Conservation (phyloP, 805 yeast genomes). For the Pichia gijzeniarum region DNA sequence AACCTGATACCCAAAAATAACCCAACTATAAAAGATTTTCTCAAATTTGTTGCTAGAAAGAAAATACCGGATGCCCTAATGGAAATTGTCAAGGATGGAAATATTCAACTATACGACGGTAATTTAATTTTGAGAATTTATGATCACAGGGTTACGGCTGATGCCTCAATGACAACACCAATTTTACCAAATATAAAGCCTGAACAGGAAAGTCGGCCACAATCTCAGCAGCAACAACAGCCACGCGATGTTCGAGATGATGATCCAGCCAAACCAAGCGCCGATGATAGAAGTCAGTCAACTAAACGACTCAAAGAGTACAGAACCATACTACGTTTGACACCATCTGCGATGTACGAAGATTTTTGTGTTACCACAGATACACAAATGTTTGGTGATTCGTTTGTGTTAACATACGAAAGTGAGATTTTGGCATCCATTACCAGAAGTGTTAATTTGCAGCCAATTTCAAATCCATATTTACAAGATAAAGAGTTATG, state of each 20-base stretch:
- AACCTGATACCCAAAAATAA: constrained; percentile 78
- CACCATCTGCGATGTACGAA: constrained; percentile 73
- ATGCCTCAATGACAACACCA: constrained; percentile 14
- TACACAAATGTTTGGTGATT: constrained; percentile 69
- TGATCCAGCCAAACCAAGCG: background rate
- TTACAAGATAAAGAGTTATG: constrained; percentile 37
- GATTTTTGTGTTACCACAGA: constrained; percentile 84
- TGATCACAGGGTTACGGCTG: constrained; percentile 68
- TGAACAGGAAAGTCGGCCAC: background rate
- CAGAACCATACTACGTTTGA: constrained; percentile 72
- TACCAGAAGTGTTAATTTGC: constrained; percentile 66
- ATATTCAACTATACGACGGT: constrained; percentile 82
- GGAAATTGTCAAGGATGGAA: constrained; percentile 84
- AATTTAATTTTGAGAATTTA: constrained; percentile 79
- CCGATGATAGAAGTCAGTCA: background rate
- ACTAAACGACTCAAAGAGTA: constrained; percentile 58
- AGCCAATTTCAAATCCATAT: constrained; percentile 69
- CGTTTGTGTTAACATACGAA: constrained; percentile 74
- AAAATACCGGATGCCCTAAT: constrained; percentile 84
- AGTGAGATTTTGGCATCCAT: constrained; percentile 79
- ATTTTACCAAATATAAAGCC: background rate
- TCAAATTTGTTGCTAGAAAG: constrained; percentile 72
- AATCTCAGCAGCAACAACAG: too few species aligned
- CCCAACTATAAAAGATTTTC: constrained; percentile 70
- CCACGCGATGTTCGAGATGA: background rate